Base-by-base conservation (phyloP, 2,329 filamentous ascomycete species). In the Lachnellula occidentalis region DNA sequence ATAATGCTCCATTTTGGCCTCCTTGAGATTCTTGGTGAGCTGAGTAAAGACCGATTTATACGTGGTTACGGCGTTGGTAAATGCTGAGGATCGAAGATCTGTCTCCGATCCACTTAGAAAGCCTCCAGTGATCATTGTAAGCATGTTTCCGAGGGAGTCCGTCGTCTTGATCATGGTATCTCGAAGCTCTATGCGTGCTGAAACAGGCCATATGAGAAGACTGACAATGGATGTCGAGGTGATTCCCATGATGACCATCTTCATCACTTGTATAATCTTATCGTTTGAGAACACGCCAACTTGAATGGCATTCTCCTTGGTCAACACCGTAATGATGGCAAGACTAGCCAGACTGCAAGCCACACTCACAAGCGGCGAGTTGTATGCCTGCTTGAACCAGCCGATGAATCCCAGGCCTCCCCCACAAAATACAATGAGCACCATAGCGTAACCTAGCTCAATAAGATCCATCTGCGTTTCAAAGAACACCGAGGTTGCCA, bases 1-100 rank as follows among this genome's bases (percentile, higher is more conserved):
- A 66, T 89, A 96, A 66, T 96, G 89, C 70, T 97, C 92, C 55
- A 90, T 86, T 68, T 92, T 95, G 14, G 92, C 88, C 70, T 97
- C 92, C 59, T 83, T 82, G 12, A 96, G 76, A 57, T 89, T 86
- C 67, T 87, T 89, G 50, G 87, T 83, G 69, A 96, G 84, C 36
- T 82, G 78, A 14, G 79, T 76, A 65, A 91, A 86, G 1, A 83
- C 82, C 4, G 81, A 76, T 60, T 82, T 83, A 71, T 91, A 92
- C 41, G 76, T 76, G 2, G 77, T 74, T 14, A 80, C 80, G 36
- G 85, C 81, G 50, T 79, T 76, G 42, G 78, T 71, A 67, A 91
- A 92, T 12, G 82, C 78, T 2, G 80, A 73, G 2, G 86, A 83
- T 53, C 80, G 78, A 54, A 96, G 74, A 50, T 95, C 88, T 45